phyloP scores from a whole-genome alignment of 2,329 filamentous ascomycete genomes.

The Trichoderma sp. region DNA sequence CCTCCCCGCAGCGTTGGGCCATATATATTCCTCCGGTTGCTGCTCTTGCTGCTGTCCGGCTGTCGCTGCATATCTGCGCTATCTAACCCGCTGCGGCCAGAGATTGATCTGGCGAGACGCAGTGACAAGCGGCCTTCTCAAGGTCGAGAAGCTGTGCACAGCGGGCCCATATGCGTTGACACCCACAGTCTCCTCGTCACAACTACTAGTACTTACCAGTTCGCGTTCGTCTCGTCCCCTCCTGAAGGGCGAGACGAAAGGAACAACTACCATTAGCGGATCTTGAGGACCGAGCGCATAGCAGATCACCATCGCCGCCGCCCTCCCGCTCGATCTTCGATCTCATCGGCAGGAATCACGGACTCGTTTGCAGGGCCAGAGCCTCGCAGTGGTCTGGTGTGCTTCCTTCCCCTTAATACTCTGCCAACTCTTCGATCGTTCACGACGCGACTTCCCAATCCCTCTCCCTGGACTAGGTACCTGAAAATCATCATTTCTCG shows the following conservation, averaged over 20 bases:
- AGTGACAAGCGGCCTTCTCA: constrained; percentile 10
- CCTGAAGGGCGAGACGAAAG: background rate
- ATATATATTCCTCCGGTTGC: constrained; percentile 13
- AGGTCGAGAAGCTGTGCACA: constrained; percentile 2
- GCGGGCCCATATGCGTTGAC: background rate
- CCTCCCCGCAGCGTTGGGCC: constrained; percentile 27
- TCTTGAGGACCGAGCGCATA: background rate
- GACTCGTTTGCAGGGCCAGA: background rate
- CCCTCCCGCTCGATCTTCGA: background rate
- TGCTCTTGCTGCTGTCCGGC: constrained; percentile 11
- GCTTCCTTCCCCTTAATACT: background rate
- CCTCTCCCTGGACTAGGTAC: constrained; percentile 2
- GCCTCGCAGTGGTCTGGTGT: background rate
- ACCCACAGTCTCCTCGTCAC: constrained; percentile 19
- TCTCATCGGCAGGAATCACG: background rate
- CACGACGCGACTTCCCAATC: background rate
- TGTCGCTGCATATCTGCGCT: constrained; percentile 16
- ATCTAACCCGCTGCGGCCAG: constrained; percentile 7
- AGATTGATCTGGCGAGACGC: constrained; percentile 19
- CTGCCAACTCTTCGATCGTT: background rate
- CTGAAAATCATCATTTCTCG: background rate
- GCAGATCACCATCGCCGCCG: background rate
- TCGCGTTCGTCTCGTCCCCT: constrained; percentile 12
- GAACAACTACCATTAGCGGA: background rate
- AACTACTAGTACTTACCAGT: background rate